Evolutionary conservation across 352 stramenopile species (phyloP), one percentile per base, ranked within the genome.

Genomic region (Pythium myriotylum): DNA sequence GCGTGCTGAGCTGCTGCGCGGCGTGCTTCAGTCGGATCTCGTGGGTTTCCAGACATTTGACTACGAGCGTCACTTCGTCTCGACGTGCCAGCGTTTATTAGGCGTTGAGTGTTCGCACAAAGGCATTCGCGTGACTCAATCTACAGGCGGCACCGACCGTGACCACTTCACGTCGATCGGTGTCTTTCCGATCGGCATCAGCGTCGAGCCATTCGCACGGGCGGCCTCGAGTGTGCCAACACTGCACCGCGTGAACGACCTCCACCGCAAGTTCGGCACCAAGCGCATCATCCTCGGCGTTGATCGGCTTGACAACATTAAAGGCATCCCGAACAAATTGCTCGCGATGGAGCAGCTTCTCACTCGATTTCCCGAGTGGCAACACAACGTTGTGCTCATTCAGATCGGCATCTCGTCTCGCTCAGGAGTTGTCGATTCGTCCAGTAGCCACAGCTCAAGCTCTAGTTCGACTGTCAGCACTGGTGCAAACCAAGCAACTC

Each of bases 371-470:
- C 88, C 89, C 13, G 85, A 98, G 57, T 98, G 91, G 90, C 84
- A 95, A 40, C 91, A 95, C 46, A 98, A 98, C 72, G 91, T 98
- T 39, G 92, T 97, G 17, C 67, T 98, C 24, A 91, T 98, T 46
- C 94, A 98, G 71, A 97, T 99, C 57, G 96, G 95, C n/a, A 97
- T 99, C 43, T 97, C 93, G 9, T 94, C 85, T 8, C 73, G 84
- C n/a, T 73, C 72, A 4, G 62, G 50, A 3, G 76, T 79, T 9
- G 73, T 83, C 26, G 77, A 86, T 7, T 74, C 45, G 37, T 71
- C 59, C 10, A 65, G 59, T 14, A 51, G 27, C 6, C 45, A 23
- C 4, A 79, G 54, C 12, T 46, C 42, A 2, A 50, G 12, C 19
- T 46, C 41, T 2, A 40, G n/a, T 32, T 71, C 42, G 27, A 43